Base-by-base conservation (phyloP, 192 early-diverging fungal genomes). In the Linnemannia exigua region DNA sequence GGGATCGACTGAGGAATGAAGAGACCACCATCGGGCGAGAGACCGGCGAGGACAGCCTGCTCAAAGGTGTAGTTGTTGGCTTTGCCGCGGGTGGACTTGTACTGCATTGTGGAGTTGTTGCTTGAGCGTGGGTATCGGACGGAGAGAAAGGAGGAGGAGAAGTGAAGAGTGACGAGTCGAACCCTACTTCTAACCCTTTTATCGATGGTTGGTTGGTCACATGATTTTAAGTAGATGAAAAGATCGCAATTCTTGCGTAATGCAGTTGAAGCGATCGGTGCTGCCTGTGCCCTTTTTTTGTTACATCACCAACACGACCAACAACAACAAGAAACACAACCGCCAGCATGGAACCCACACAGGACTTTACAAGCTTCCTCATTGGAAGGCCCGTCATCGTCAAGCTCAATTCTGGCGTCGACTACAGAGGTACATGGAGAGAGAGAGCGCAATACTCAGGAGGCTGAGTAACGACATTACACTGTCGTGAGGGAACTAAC, bases 321-420 rank as follows among this genome's bases (percentile, higher is more conserved):
- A 38, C 75, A 77, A 77, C 9, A 79, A 38, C 33, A 82, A n/a
- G n/a, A n/a, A n/a, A n/a, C 75, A 74, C 84, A 81, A 28, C 79
- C 44, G 17, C 50, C 51, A 20, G 76, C 77, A 71, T 90, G 77
- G 92, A 91, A 82, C 91, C 95, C 72, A 96, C 97, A 15, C 93
- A 93, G 28, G 97, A 99, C 82, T 99, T 99, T 87, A 92, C 99
- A 37, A 94, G 92, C 72, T 90, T 92, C 61, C 95, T 96, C 66
- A 92, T 98, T 66, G 97, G 98, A 22, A 90, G 92, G 72, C 92
- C 92, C 19, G 98, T 99, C 31, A 92, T 95, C 79, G 98, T 99
- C 22, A 96, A 96, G 77, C 91, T 99, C 17, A 99, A 99, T 89
- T 98, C 98, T 28, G 97, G 98, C 38, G 93, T 99, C 70, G 96